A percentile compares a stretch with the other conserved stretches of the same genome.
phyloP scores from a whole-genome alignment of 2,329 filamentous ascomycete genomes.

The Aspergillus glaucus region DNA sequence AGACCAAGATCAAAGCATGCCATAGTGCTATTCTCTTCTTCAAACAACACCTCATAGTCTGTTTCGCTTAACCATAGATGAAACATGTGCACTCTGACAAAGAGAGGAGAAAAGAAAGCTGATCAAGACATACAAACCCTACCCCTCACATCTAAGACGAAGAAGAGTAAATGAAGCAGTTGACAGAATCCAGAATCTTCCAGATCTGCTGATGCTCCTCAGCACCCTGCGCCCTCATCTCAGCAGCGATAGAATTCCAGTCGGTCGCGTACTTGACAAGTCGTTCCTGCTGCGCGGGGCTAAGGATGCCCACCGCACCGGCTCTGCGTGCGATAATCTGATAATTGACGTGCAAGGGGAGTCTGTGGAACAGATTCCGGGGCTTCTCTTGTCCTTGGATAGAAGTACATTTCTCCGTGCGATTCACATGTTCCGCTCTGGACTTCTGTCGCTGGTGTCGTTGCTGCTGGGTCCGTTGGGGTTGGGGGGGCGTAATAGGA shows the following conservation, averaged over 20 bases:
- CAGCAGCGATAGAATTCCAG: constrained; percentile 23
- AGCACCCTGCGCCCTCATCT: constrained; percentile 23
- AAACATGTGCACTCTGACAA: neutral
- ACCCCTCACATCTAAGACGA: constrained; percentile 3
- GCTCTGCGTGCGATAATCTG: constrained; percentile 24
- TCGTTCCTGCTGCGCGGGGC: constrained; percentile 20
- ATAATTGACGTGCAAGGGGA: constrained; percentile 24
- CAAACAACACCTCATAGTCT: neutral
- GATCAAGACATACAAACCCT: too few relatives aligned
- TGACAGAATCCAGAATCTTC: constrained; percentile 28
- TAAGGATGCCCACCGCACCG: constrained; percentile 19
- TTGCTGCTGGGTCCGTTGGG: neutral
- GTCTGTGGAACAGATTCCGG: constrained; percentile 16
- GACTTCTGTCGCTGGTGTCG: neutral
- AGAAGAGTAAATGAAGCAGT: constrained; percentile 26
- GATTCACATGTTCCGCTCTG: neutral
- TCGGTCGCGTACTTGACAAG: constrained; percentile 28
- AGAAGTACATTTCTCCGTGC: neutral
- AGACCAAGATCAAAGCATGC: neutral
- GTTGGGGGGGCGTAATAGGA: neutral
- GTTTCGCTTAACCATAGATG: neutral
- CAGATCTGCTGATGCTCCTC: constrained; percentile 28
- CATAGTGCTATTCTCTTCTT: neutral
- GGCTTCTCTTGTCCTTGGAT: constrained; percentile 4
- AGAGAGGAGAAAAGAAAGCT: neutral